Conservation (phyloP, 2,329 filamentous ascomycete species). For the Geosmithia putterillii region DNA sequence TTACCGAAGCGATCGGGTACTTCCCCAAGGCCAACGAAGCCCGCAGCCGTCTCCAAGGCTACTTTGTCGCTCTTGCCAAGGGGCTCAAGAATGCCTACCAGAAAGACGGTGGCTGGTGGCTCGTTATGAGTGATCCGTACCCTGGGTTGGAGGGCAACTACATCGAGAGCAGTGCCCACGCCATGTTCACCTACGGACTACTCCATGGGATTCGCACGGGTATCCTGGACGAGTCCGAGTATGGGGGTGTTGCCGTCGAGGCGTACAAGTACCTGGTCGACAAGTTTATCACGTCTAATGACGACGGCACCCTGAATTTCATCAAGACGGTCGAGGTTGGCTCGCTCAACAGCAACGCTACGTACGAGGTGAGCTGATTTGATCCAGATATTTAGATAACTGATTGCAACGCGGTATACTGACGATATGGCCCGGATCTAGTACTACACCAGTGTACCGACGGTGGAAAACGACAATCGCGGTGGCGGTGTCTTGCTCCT, state of each 20-base stretch:
- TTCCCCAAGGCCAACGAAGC: constrained; percentile 24
- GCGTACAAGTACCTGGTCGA: constrained; percentile 23
- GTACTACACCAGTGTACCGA: constrained; percentile 3
- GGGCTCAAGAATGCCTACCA: constrained; percentile 30
- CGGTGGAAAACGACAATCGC: constrained; percentile 2
- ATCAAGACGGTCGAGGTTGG: constrained; percentile 40
- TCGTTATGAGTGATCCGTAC: constrained; percentile 39
- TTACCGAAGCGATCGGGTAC: constrained; percentile 36
- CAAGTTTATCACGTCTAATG: constrained; percentile 30
- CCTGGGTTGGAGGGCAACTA: constrained; percentile 40
- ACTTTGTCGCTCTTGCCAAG: constrained; percentile 25
- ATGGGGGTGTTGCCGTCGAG: constrained; percentile 8
- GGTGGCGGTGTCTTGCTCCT: constrained; percentile 3
- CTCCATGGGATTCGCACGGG: constrained; percentile 26
- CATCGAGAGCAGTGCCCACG: constrained; percentile 45
- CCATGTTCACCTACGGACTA: constrained; percentile 43
- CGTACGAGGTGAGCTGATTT: constrained; percentile 28
- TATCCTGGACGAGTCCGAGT: constrained; percentile 10
- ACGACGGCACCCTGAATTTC: constrained; percentile 34
- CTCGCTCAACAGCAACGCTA: constrained; percentile 33
- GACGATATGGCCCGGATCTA: background rate
- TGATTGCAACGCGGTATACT: background rate
- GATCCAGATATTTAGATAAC: background rate
- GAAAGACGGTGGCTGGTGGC: constrained; percentile 39
- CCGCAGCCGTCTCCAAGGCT: constrained; percentile 19